Evolutionary conservation across 1,284 basidiomycete genomes (phyloP).

Genomic region (Rhodofomes roseus): DNA sequence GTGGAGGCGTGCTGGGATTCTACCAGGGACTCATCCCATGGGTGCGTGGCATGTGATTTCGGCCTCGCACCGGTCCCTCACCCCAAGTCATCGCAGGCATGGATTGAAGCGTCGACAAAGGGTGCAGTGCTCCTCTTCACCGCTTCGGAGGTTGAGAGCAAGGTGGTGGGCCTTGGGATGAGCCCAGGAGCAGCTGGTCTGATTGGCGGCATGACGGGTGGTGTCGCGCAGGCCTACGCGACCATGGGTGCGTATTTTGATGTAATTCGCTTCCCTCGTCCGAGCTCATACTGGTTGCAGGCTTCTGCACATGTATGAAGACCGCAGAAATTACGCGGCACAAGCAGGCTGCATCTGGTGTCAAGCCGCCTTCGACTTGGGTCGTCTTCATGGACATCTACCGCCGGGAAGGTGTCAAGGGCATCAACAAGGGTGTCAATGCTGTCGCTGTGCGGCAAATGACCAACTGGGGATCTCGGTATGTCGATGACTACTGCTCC

Average conservation of each 20-base stretch:
- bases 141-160: slow-evolving; percentile 90
- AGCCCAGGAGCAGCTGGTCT: slow-evolving; percentile 84
- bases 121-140: slow-evolving; percentile 96
- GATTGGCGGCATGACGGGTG: slow-evolving; percentile 96
- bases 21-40: slow-evolving; percentile 99
- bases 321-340: slow-evolving; percentile 98
- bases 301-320: slow-evolving; percentile 98
- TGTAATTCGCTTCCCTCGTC: too few relatives aligned
- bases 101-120: slow-evolving; percentile 99
- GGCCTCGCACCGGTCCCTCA: slow-evolving; percentile 1
- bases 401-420: slow-evolving; percentile 87
- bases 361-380: slow-evolving; percentile 92
- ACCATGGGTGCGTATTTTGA: slow-evolving; percentile 83
- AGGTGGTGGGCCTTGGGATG: slow-evolving; percentile 61
- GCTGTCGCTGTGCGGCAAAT: slow-evolving; percentile 97
- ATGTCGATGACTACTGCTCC: too few relatives aligned
- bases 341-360: slow-evolving; percentile 89
- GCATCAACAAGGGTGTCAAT: slow-evolving; percentile 99
- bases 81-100: slow-evolving; percentile 60
- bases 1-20: slow-evolving; percentile 89
- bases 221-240: slow-evolving; percentile 97
- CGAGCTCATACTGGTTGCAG: slow-evolving; percentile 36
- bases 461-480: slow-evolving; percentile 99
- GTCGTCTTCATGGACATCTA: slow-evolving; percentile 95
- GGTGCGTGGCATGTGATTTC: slow-evolving; percentile 48